Percentiles rank a stretch among this genome's conserved stretches.
These are phyloP conservation scores for Pyrenochaeta sp. DNA, from an alignment of 2,329 filamentous ascomycete species.

Conservation along the genomic window DNA sequence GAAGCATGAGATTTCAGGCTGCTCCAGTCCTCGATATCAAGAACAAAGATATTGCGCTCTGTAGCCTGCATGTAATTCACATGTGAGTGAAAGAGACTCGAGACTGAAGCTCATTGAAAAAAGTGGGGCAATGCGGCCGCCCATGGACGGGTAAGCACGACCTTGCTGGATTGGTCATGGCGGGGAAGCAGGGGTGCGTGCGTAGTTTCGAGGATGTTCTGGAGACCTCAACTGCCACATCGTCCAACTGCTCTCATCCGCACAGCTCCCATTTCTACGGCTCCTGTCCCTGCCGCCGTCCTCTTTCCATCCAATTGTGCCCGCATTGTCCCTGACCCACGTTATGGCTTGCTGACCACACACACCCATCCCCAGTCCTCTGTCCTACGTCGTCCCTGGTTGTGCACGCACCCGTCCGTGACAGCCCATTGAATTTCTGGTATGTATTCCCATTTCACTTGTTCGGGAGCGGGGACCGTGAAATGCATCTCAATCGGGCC, in stretches of 20 bases:
- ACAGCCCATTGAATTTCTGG: constrained; percentile 14
- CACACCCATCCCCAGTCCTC: constrained; percentile 6
- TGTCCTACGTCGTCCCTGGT: constrained; percentile 10
- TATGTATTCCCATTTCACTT: constrained; percentile 13
- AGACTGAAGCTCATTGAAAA: too few relatives aligned
- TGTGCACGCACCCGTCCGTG: constrained; percentile 11
- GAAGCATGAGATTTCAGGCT: too few relatives aligned
- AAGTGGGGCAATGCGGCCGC: too few relatives aligned
- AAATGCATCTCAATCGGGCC: not conserved
- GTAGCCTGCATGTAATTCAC: too few relatives aligned
- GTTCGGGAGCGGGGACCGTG: not conserved
- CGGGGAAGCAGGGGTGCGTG: constrained; percentile 18
- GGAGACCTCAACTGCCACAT: constrained; percentile 20
- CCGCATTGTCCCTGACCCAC: constrained; percentile 2
- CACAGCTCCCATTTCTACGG: constrained; percentile 2
- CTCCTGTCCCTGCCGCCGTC: constrained; percentile 9
- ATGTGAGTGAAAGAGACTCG: too few relatives aligned
- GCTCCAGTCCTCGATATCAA: too few relatives aligned
- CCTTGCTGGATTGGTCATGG: too few relatives aligned
- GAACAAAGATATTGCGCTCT: too few relatives aligned
- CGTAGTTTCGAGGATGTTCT: constrained; percentile 27
- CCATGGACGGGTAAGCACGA: too few relatives aligned
- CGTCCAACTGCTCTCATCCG: constrained; percentile 8
- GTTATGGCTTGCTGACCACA: constrained; percentile 11
- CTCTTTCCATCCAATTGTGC: constrained; percentile 15